Evolutionary conservation across 2,329 filamentous ascomycete species (phyloP), one percentile per base, ranked within the genome.

Genomic region (Nannizziopsis barbatae): DNA sequence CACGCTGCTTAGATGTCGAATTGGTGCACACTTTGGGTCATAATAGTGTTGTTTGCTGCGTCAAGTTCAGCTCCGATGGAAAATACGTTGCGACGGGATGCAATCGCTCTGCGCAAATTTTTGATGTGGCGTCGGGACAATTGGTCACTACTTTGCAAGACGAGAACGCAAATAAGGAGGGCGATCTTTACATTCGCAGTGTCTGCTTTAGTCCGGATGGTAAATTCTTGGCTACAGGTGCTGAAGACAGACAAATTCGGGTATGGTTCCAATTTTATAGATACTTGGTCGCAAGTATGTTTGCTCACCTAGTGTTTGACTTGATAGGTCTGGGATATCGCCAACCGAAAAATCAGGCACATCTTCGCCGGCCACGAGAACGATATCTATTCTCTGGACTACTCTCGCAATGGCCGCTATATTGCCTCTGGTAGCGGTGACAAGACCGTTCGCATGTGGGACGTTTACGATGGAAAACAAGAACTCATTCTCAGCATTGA

Each of bases 91-190:
- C 92, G 6, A 98, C 92, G 4, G 92, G 92, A 38, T 96, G 92
- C 75, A 98, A 98, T 68, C 77, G 89, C 55, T 95, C 88, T n/a
- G 92, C 92, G n/a, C 90, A 96, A 68, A 98, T 98, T 59, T 98
- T 92, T 66, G 92, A 98, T 56, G 90, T 96, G 37, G 76, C 80
- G 59, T 84, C 80, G 12, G 92, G 92, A 49, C 80, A 86, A 57
- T 92, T 90, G 65, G 81, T 96, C 46, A 92, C 86, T 56, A 83
- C 92, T 51, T 74, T 96, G 31, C 87, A 95, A 65, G 92, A 98
- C 59, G 84, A 90, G 58, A 83, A 76, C 40, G 86, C 88, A 40
- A 87, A 93, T 56, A 81, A 89, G 58, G 83, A 85, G 47, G 89
- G 90, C 22, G 92, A 98, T 68, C 74, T 98, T 30, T 98, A 96